phyloP scores from a whole-genome alignment of 176 grass and related monocot genomes.

The Zizania latifolia region DNA sequence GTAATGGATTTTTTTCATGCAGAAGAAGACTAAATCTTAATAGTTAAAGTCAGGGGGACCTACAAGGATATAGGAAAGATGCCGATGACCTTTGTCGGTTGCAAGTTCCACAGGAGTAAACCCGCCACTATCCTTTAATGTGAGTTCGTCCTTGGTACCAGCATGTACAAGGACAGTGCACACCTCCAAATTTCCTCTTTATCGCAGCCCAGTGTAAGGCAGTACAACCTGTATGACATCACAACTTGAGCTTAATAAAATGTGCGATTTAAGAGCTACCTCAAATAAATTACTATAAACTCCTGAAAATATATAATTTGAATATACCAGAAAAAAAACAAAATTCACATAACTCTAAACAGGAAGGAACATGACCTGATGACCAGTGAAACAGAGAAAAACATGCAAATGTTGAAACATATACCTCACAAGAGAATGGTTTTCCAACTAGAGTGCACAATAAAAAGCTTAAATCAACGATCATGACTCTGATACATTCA shows the following conservation, averaged over 20 bases:
- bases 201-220: slow-evolving; percentile 94
- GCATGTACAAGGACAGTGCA: slow-evolving; percentile 92
- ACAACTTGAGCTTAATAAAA: slow-evolving; percentile 25
- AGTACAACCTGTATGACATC: slow-evolving; percentile 61
- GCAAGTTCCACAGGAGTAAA: slow-evolving; percentile 88
- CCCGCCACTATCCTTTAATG: slow-evolving; percentile 72
- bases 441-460: not conserved
- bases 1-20: not conserved
- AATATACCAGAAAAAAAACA: not conserved
- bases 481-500: too few relatives aligned
- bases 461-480: too few relatives aligned
- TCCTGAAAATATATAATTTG: slow-evolving; percentile 8
- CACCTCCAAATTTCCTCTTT: slow-evolving; percentile 72
- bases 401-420: not conserved
- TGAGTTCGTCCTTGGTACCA: slow-evolving; percentile 76
- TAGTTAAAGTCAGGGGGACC: slow-evolving; percentile 29
- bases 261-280: not conserved
- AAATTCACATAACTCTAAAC: not conserved
- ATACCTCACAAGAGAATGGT: not conserved
- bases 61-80: slow-evolving; percentile 91
- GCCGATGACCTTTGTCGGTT: slow-evolving; percentile 73
- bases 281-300: slow-evolving; percentile 18
- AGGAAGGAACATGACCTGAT: not conserved
- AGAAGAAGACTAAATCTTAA: slow-evolving; percentile 14
- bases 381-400: not conserved